Evolutionary conservation across 2,329 filamentous ascomycete species (phyloP).

Genomic region (Aspergillus cejpii): DNA sequence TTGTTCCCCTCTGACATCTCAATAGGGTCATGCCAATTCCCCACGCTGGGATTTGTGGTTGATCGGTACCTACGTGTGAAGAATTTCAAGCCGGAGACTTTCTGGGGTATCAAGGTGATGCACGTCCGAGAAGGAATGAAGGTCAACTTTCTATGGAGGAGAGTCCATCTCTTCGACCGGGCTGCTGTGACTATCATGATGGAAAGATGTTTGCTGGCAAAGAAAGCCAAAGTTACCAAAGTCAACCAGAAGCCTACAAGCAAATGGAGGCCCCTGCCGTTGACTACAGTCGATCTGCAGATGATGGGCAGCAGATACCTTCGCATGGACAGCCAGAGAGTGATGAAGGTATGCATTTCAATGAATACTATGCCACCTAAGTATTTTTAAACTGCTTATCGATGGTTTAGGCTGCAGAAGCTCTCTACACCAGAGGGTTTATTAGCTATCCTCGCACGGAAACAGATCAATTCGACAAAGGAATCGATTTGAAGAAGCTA

Average conservation of each 20-base stretch:
- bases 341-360: slow-evolving; percentile 60
- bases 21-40: slow-evolving; percentile 85
- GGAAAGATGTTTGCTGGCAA: slow-evolving; percentile 73
- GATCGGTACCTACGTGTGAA: slow-evolving; percentile 90
- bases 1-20: not conserved
- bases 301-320: slow-evolving; percentile 89
- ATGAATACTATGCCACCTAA: not conserved
- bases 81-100: slow-evolving; percentile 85
- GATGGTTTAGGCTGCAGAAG: slow-evolving; percentile 57
- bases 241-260: slow-evolving; percentile 86
- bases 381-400: slow-evolving; percentile 1
- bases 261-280: slow-evolving; percentile 86
- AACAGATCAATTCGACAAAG: slow-evolving; percentile 89
- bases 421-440: slow-evolving; percentile 85
- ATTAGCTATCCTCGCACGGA: slow-evolving; percentile 98
- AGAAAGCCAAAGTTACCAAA: slow-evolving; percentile 70
- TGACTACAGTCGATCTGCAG: slow-evolving; percentile 93
- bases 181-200: slow-evolving; percentile 73
- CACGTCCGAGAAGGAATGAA: slow-evolving; percentile 70
- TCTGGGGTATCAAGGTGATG: slow-evolving; percentile 85
- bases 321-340: slow-evolving; percentile 80
- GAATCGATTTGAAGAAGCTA: slow-evolving; percentile 72
- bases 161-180: slow-evolving; percentile 80
- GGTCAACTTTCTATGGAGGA: slow-evolving; percentile 76
- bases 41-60: slow-evolving; percentile 92